Evolutionary conservation across 1,139 yeast genomes (phyloP).

Genomic region (Candida neerlandica): DNA sequence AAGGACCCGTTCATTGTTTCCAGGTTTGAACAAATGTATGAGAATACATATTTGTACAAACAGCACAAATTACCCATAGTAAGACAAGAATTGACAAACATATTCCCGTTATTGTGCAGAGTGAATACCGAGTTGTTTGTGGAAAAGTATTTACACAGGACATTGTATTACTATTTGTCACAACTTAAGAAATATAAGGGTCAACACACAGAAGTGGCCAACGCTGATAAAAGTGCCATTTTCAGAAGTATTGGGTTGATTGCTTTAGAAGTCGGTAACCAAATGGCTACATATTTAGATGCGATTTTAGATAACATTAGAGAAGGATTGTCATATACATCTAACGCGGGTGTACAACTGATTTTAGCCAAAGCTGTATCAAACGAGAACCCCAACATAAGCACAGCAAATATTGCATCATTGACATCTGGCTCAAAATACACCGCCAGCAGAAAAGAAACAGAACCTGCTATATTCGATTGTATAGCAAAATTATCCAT

Average conservation of each 20-base stretch:
- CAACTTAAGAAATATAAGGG: constrained; percentile 72
- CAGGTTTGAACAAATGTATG: constrained; percentile 77
- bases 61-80: constrained; percentile 77
- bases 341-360: constrained; percentile 44
- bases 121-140: constrained; percentile 80
- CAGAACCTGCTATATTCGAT: constrained; percentile 85
- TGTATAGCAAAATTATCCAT: constrained; percentile 85
- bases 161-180: constrained; percentile 74
- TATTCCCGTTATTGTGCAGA: constrained; percentile 79
- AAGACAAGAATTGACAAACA: constrained; percentile 78
- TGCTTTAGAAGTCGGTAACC: constrained; percentile 80
- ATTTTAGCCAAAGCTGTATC: constrained; percentile 46
- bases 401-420: constrained; percentile 15
- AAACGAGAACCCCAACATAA: constrained; percentile 20
- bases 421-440: constrained; percentile 54
- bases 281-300: constrained; percentile 85
- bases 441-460: constrained; percentile 62
- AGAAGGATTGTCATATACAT: constrained; percentile 67
- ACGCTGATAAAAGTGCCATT: constrained; percentile 71
- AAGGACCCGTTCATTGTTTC: constrained; percentile 50
- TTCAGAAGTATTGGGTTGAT: constrained; percentile 85
- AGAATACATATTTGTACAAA: constrained; percentile 70
- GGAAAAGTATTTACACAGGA: constrained; percentile 77
- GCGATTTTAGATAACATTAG: constrained; percentile 81
- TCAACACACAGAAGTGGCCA: constrained; percentile 42